Percentiles rank a stretch among this genome's conserved stretches.
Evolutionary conservation across 805 yeast genomes (phyloP).

Genomic region (Candida mattraensis): DNA sequence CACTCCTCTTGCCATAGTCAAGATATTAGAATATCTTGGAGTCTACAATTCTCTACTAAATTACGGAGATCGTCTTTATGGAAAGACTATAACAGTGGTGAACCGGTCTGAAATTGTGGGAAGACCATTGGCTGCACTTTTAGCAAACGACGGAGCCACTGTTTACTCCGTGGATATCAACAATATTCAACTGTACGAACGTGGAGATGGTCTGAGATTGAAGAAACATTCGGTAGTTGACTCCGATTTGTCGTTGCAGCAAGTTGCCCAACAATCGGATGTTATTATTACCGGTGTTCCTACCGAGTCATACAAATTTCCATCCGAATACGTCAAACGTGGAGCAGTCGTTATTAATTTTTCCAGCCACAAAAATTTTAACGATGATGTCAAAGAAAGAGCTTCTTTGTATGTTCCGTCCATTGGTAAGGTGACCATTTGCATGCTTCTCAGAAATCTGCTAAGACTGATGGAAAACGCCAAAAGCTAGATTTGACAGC

Average conservation of each 20-base stretch:
- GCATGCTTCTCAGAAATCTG: slow-evolving; percentile 89
- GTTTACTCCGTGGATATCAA: slow-evolving; percentile 90
- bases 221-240: slow-evolving; percentile 81
- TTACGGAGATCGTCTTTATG: slow-evolving; percentile 90
- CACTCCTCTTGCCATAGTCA: slow-evolving; percentile 93
- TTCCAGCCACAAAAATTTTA: slow-evolving; percentile 84
- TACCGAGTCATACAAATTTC: slow-evolving; percentile 77
- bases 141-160: slow-evolving; percentile 97
- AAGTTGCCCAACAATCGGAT: slow-evolving; percentile 74
- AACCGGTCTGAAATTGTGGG: slow-evolving; percentile 97
- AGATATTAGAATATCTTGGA: slow-evolving; percentile 85
- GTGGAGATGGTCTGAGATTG: slow-evolving; percentile 87
- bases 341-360: slow-evolving; percentile 93
- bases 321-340: slow-evolving; percentile 71
- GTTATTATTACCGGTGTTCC: slow-evolving; percentile 98
- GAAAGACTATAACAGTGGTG: slow-evolving; percentile 86
- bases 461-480: slow-evolving; percentile 77
- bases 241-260: slow-evolving; percentile 51
- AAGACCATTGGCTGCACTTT: slow-evolving; percentile 90
- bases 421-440: slow-evolving; percentile 93
- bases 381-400: slow-evolving; percentile 73
- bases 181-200: slow-evolving; percentile 85
- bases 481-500: slow-evolving; percentile 10
- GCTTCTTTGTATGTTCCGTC: slow-evolving; percentile 95
- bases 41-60: slow-evolving; percentile 80